Evolutionary conservation across 1,284 basidiomycete genomes (phyloP), one percentile per base, ranked within the genome.

Genomic region (Grifola frondosa): DNA sequence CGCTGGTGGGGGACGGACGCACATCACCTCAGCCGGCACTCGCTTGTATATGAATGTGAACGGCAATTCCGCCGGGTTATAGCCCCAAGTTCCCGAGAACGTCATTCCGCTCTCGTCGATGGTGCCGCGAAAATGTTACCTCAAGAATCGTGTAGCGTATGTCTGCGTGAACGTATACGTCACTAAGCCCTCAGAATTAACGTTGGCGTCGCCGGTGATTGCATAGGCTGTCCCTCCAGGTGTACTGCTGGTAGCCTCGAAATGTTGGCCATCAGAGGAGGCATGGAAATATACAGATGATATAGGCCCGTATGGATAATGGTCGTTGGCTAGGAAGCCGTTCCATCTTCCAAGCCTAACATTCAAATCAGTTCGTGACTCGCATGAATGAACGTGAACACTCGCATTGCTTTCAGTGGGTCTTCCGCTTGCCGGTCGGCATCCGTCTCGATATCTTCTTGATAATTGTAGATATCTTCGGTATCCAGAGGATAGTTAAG

Each of bases 351-450:
- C 49, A 1, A 51, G 42, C 20, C 49, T 51, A 24, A n/a, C n/a
- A n/a, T n/a, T n/a, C n/a, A n/a, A n/a, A n/a, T n/a, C n/a, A n/a
- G n/a, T n/a, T n/a, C n/a, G n/a, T n/a, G n/a, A n/a, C n/a, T n/a
- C n/a, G n/a, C n/a, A n/a, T n/a, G n/a, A n/a, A n/a, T n/a, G 11
- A 17, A 21, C 5, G n/a, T 15, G 4, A 15, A 31, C 4, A 35
- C 49, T 39, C 8, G 48, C 49, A 51, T 29, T 13, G 24, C 16
- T 31, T 47, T 34, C 21, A 37, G 13, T 0, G 17, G 21, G 19
- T 49, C 46, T 13, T 53, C 55, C 7, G 57, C 56, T 4, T 39
- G 42, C 6, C 52, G 51, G 20, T 61, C 58, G 20, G 55, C 43
- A 4, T 41, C 42, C 7, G 37, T 30, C 1, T 32, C 12, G 5